Evolutionary conservation across 192 early-diverging fungal genomes (phyloP).

Genomic region (Coemansia erecta): DNA sequence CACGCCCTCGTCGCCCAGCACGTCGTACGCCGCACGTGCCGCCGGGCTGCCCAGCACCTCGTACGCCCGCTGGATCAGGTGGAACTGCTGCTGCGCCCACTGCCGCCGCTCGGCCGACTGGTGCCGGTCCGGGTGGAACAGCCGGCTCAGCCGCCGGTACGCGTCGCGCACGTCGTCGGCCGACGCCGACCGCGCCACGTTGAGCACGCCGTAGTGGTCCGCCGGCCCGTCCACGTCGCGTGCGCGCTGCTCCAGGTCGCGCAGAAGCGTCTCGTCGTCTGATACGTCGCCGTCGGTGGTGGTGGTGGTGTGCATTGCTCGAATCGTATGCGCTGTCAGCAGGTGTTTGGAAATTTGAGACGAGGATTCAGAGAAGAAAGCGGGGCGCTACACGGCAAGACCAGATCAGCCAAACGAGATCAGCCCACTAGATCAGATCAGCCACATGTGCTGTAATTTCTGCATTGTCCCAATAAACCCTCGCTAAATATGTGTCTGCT

Average conservation of each 20-base stretch:
- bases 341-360: not conserved
- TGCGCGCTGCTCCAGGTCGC: slow-evolving; percentile 21
- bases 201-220: slow-evolving; percentile 68
- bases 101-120: slow-evolving; percentile 57
- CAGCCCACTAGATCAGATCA: no score
- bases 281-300: no score
- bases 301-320: no score
- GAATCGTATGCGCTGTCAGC: no score
- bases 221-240: not conserved
- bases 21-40: slow-evolving; percentile 84
- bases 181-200: slow-evolving; percentile 61
- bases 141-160: slow-evolving; percentile 68
- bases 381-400: not conserved
- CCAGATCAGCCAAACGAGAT: no score
- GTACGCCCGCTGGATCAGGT: slow-evolving; percentile 74
- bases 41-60: slow-evolving; percentile 80
- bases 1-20: slow-evolving; percentile 88
- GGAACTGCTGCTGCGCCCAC: slow-evolving; percentile 72
- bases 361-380: not conserved
- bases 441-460: no score
- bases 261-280: slow-evolving; percentile 31
- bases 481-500: no score
- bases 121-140: slow-evolving; percentile 83
- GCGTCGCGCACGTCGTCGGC: slow-evolving; percentile 65
- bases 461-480: no score